These are phyloP conservation scores for Boletus sp. DNA, from an alignment of 768 basidiomycete genomes.

Conservation along the genomic window DNA sequence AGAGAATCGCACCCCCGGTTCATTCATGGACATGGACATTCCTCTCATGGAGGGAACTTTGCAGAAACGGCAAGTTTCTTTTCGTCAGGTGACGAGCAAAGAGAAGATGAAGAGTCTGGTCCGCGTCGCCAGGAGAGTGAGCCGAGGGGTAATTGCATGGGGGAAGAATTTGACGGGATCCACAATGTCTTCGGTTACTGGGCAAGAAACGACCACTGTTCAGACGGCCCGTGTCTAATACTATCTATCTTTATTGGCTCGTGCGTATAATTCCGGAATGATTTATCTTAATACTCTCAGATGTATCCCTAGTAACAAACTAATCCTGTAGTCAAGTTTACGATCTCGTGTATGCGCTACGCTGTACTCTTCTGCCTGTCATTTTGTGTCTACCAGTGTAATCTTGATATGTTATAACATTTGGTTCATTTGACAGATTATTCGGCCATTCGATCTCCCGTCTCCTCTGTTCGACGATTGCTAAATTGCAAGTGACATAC, in stretches of 20 bases:
- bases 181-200: conserved; percentile 1
- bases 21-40: conserved; percentile 36
- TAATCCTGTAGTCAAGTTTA: conserved; percentile 7
- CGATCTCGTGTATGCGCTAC: conserved; percentile 10
- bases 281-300: neutral
- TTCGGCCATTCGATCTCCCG: neutral
- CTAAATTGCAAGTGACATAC: neutral
- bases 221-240: conserved; percentile 1
- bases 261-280: conserved; percentile 4
- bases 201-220: neutral
- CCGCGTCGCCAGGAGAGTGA: conserved; percentile 24
- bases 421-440: neutral
- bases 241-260: conserved; percentile 10
- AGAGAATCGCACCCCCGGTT: conserved; percentile 11
- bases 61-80: conserved; percentile 12
- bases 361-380: conserved; percentile 2
- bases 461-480: neutral
- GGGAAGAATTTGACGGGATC: conserved; percentile 26
- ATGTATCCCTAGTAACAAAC: conserved; percentile 26
- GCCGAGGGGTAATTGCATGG: conserved; percentile 29
- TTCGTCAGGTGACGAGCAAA: conserved; percentile 8
- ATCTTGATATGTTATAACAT: conserved; percentile 13
- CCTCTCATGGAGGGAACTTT: conserved; percentile 4
- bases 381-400: conserved; percentile 5
- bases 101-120: conserved; percentile 21